A percentile compares a stretch with the other conserved stretches of the same genome.
Conservation (phyloP, 208 protist species). For the Acanthamoeba healyi region DNA sequence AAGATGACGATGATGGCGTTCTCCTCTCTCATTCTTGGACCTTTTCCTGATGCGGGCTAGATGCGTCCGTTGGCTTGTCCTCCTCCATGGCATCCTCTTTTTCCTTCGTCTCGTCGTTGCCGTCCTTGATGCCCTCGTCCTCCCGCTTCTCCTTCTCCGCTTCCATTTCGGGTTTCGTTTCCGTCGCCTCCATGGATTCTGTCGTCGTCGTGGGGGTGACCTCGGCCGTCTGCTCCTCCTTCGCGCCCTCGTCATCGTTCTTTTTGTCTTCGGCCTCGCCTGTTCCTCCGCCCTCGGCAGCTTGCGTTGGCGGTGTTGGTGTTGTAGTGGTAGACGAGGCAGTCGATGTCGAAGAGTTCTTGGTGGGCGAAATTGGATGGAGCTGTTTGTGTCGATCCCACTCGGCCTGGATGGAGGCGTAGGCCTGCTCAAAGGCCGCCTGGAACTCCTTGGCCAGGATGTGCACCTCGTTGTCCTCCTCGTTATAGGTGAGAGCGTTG, state of each 20-base stretch:
- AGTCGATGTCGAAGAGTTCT: background rate
- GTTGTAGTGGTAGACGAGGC: too few relatives aligned
- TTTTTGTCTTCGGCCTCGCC: too few relatives aligned
- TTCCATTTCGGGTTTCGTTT: background rate
- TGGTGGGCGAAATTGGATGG: background rate
- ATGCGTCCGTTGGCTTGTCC: background rate
- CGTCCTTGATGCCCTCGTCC: background rate
- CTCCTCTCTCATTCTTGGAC: background rate
- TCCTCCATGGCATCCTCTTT: background rate
- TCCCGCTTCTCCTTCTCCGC: background rate
- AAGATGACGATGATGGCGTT: too few relatives aligned
- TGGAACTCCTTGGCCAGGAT: conserved; percentile 49
- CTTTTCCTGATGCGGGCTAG: too few relatives aligned
- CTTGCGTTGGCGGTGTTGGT: background rate
- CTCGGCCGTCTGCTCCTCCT: background rate
- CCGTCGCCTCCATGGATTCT: background rate
- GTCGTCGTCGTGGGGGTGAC: background rate
- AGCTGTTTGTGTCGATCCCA: conserved; percentile 13
- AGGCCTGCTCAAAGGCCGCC: conserved; percentile 3
- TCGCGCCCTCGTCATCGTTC: background rate
- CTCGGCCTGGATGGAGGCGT: background rate
- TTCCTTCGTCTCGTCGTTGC: background rate
- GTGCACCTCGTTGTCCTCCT: conserved; percentile 31
- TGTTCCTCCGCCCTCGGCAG: background rate
- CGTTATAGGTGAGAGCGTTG: conserved; percentile 80